phyloP scores from a whole-genome alignment of 495 filamentous ascomycete species.

The Penicillium coffeae region DNA sequence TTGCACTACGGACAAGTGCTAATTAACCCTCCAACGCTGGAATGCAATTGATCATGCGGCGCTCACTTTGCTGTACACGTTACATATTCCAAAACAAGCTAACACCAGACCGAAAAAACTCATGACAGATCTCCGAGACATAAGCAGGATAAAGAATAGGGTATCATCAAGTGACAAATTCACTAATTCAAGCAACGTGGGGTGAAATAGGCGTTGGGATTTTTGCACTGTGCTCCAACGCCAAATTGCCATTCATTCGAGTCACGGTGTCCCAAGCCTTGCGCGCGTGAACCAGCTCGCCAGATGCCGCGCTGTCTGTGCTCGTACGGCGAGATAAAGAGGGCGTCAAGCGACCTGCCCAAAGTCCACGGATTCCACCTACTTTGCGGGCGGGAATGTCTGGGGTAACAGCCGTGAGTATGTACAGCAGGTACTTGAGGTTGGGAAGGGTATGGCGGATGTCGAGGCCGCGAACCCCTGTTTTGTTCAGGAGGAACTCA shows the following conservation, averaged over 20 bases:
- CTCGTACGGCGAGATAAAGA: slow-evolving; percentile 38
- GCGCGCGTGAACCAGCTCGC: slow-evolving; percentile 27
- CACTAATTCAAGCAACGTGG: slow-evolving; percentile 15
- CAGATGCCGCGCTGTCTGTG: slow-evolving; percentile 36
- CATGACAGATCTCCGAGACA: not conserved
- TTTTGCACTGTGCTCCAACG: slow-evolving; percentile 22
- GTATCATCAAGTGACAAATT: not conserved
- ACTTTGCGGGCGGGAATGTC: slow-evolving; percentile 75
- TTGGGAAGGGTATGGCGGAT: slow-evolving; percentile 89
- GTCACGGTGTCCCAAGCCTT: slow-evolving; percentile 25
- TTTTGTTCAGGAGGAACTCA: slow-evolving; percentile 72
- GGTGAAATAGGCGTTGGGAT: slow-evolving; percentile 15
- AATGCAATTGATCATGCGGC: no score
- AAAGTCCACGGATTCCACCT: slow-evolving; percentile 67
- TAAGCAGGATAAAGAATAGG: not conserved
- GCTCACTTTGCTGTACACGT: no score
- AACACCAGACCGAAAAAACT: no score
- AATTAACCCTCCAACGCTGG: no score
- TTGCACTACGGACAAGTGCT: no score
- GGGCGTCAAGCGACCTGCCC: slow-evolving; percentile 33
- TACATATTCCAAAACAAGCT: no score
- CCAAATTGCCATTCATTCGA: slow-evolving; percentile 28
- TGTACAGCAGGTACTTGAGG: slow-evolving; percentile 85
- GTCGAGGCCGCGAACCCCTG: slow-evolving; percentile 74
- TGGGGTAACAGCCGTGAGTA: slow-evolving; percentile 71